These are phyloP conservation scores for Lenwebbia sp. DNA, from an alignment of 345 rosid species.

Conservation along the genomic window DNA sequence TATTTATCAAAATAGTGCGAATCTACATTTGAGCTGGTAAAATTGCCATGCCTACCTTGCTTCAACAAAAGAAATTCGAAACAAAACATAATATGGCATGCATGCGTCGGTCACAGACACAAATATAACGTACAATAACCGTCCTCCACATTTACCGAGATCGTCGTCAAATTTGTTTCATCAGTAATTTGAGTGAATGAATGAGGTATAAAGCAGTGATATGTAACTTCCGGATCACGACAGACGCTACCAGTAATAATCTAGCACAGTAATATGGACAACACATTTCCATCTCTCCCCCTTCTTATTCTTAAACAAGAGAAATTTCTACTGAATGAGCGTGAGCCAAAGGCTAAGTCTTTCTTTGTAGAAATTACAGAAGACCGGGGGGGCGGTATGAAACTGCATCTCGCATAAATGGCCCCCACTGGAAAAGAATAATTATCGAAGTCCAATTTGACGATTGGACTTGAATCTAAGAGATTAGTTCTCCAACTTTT, in stretches of 20 bases:
- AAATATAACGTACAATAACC: background rate
- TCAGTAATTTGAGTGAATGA: background rate
- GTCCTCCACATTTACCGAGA: background rate
- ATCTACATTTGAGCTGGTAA: too few species aligned
- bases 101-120: background rate
- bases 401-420: background rate
- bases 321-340: background rate
- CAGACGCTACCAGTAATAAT: background rate
- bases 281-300: background rate
- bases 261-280: background rate
- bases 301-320: background rate
- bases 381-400: background rate
- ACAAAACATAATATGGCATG: background rate
- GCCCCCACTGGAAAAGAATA: background rate
- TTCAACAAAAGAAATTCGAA: too few species aligned
- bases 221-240: background rate
- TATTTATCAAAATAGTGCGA: background rate
- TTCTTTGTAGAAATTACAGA: background rate
- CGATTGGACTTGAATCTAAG: background rate
- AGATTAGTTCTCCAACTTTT: background rate
- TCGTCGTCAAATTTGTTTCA: background rate
- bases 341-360: background rate
- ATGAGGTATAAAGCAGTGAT: background rate
- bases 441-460: background rate
- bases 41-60: too few species aligned